Percentiles rank a stretch among this genome's conserved stretches.
phyloP scores from a whole-genome alignment of 106 monocot genomes.

The Gastrodia elata region DNA sequence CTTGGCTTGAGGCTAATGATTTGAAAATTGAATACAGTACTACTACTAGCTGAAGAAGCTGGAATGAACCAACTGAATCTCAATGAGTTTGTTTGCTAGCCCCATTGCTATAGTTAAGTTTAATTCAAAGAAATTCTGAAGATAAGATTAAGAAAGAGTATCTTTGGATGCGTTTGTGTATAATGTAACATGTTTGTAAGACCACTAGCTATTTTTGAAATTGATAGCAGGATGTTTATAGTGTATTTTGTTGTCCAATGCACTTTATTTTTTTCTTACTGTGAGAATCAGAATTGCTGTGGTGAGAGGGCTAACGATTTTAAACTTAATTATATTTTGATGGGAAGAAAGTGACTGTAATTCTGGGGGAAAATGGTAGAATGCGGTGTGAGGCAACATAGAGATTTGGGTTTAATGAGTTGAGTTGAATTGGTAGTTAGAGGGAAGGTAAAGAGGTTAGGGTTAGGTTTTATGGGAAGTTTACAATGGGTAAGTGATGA shows the following conservation, averaged over 20 bases:
- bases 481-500: no score
- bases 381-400: no score
- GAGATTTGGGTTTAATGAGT: no score
- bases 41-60: not conserved
- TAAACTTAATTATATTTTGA: no score
- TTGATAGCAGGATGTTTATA: not conserved
- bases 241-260: not conserved
- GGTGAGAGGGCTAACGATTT: no score
- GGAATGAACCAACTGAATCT: not conserved
- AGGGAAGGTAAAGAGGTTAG: no score
- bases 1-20: not conserved
- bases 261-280: not conserved
- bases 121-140: not conserved
- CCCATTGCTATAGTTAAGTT: no score
- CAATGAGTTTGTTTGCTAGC: not conserved
- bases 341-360: no score
- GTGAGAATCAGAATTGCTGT: not conserved
- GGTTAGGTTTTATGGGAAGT: no score
- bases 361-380: no score
- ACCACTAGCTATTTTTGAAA: not conserved
- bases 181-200: not conserved
- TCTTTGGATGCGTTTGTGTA: not conserved
- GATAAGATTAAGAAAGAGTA: not conserved
- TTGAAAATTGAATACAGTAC: not conserved
- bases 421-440: no score